These are phyloP conservation scores for Trichoderma sp. DNA, from an alignment of 2,329 filamentous ascomycete species.

Conservation along the genomic window DNA sequence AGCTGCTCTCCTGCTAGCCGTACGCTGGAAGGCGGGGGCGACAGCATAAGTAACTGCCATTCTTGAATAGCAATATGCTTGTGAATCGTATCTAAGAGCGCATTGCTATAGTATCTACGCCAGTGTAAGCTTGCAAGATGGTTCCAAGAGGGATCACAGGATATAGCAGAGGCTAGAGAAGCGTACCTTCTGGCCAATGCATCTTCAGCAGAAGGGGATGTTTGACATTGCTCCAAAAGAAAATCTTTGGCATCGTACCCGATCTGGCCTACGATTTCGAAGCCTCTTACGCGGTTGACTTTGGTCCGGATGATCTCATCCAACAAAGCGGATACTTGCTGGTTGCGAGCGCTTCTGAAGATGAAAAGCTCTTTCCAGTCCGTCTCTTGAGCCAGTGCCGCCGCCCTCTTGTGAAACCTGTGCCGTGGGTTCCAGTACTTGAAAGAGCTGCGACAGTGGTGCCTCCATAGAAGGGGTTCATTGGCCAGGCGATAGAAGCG, in stretches of 20 bases:
- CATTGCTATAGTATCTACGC: slow-evolving; percentile 72
- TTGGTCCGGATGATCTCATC: slow-evolving; percentile 71
- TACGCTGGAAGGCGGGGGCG: slow-evolving; percentile 24
- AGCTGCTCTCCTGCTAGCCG: slow-evolving; percentile 51
- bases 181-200: slow-evolving; percentile 69
- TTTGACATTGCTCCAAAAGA: slow-evolving; percentile 65
- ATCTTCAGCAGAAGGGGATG: slow-evolving; percentile 65
- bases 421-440: slow-evolving; percentile 73
- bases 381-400: slow-evolving; percentile 53
- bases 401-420: slow-evolving; percentile 58
- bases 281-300: slow-evolving; percentile 66
- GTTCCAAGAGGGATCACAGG: background rate
- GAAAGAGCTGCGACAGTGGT: slow-evolving; percentile 70
- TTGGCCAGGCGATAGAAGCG: slow-evolving; percentile 66
- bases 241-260: slow-evolving; percentile 91
- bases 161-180: background rate
- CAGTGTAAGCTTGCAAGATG: background rate
- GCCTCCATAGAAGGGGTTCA: slow-evolving; percentile 77
- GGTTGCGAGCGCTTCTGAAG: slow-evolving; percentile 55
- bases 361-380: slow-evolving; percentile 75
- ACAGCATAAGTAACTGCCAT: slow-evolving; percentile 58
- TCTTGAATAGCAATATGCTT: slow-evolving; percentile 74
- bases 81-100: slow-evolving; percentile 77
- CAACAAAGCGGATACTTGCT: slow-evolving; percentile 55
- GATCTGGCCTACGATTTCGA: slow-evolving; percentile 68